Conservation (phyloP, 2,329 filamentous ascomycete genomes). For the Cladophialophora carrionii region DNA sequence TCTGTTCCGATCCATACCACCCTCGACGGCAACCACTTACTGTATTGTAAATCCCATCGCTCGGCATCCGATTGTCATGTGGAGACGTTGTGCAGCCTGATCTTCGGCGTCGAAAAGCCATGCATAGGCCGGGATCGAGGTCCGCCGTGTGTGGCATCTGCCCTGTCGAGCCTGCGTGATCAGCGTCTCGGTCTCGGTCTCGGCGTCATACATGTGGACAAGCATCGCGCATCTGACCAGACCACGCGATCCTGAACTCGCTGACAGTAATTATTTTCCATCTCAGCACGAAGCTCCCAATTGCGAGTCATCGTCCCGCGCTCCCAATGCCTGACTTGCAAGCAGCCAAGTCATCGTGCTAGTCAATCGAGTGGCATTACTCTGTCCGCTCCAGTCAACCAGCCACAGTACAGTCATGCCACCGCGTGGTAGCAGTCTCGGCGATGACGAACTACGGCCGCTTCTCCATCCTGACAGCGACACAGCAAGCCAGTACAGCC, state of each 20-base stretch:
- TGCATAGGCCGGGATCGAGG: slow-evolving; percentile 3
- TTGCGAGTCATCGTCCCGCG: not conserved
- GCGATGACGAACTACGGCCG: slow-evolving; percentile 27
- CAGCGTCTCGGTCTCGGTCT: not conserved
- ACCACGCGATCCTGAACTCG: not conserved
- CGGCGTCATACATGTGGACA: not conserved
- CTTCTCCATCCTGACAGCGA: slow-evolving; percentile 24
- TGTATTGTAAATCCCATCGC: not conserved
- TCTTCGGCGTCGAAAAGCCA: not conserved
- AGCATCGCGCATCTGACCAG: not conserved
- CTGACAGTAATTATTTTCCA: not conserved
- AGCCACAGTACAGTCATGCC: slow-evolving; percentile 1
- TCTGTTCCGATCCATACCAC: too few species aligned
- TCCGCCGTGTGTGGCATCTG: too few species aligned
- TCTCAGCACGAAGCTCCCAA: not conserved
- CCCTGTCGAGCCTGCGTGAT: not conserved
- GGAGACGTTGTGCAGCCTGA: not conserved
- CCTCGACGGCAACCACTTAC: not conserved
- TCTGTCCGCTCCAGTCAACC: not conserved
- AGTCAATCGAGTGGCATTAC: not conserved
- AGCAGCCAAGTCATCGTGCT: not conserved
- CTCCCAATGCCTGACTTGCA: not conserved
- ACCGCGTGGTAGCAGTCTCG: not conserved
- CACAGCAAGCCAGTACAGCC: slow-evolving; percentile 9
- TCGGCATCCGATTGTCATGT: not conserved